Conservation (phyloP, 2,329 filamentous ascomycete genomes). For the Fusarium foetens region DNA sequence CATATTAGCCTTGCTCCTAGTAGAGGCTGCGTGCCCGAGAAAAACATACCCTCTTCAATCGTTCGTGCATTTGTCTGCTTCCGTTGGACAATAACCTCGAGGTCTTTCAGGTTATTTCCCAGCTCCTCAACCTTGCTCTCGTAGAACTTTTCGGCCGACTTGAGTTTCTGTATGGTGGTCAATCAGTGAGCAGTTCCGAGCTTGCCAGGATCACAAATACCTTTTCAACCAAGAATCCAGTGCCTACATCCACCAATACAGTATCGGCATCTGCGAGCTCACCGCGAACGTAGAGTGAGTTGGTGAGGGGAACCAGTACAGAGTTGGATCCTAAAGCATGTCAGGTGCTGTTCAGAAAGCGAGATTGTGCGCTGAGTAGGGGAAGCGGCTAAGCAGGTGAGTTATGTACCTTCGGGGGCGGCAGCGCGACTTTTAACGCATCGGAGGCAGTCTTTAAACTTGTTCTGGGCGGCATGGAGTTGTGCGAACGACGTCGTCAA, state of each 20-base stretch:
- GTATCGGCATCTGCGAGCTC: conserved; percentile 77
- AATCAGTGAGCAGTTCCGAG: conserved; percentile 16
- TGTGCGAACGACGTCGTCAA: conserved; percentile 90
- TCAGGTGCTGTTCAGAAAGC: conserved; percentile 11
- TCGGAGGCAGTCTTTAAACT: conserved; percentile 89
- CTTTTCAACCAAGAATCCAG: conserved; percentile 96
- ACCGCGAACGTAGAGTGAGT: conserved; percentile 92
- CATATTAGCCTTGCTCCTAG: conserved; percentile 45
- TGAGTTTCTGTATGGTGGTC: conserved; percentile 56
- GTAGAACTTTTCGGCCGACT: conserved; percentile 67
- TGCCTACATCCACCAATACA: conserved; percentile 92
- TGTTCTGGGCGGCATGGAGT: conserved; percentile 87
- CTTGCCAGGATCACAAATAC: conserved; percentile 50
- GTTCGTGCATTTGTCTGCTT: conserved; percentile 88
- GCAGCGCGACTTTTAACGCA: conserved; percentile 69
- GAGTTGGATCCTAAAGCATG: conserved; percentile 53
- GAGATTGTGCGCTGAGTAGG: not conserved
- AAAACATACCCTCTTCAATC: conserved; percentile 81
- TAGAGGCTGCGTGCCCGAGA: not conserved
- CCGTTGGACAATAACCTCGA: conserved; percentile 66
- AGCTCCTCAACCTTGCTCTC: conserved; percentile 66
- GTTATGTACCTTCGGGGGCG: conserved; percentile 46
- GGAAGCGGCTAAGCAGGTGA: not conserved
- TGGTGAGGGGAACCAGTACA: conserved; percentile 93
- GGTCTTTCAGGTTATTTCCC: conserved; percentile 63